phyloP scores from a whole-genome alignment of 75 land plant species.

The Adiantum capillusveneris region DNA sequence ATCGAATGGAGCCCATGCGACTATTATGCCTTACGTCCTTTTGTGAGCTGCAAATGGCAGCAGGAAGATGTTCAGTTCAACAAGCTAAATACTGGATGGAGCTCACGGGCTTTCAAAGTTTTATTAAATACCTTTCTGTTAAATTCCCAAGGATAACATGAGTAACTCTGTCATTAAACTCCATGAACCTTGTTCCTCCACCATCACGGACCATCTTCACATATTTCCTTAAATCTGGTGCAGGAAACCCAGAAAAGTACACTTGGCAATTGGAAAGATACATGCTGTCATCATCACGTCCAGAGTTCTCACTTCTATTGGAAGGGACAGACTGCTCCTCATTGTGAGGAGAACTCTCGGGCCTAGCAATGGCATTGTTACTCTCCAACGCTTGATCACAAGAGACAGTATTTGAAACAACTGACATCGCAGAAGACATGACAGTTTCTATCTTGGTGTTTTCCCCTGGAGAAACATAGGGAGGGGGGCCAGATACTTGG shows the following conservation, averaged over 20 bases:
- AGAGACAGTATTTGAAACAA: conserved; percentile 2
- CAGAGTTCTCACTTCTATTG: neutral
- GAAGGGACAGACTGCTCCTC: neutral
- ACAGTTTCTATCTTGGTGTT: neutral
- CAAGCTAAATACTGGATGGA: neutral
- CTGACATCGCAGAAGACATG: neutral
- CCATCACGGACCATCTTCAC: conserved; percentile 73
- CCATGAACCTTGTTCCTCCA: conserved; percentile 78
- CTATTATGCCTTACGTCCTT: conserved; percentile 57
- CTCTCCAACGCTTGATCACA: neutral
- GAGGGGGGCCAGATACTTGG: neutral
- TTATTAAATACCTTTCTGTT: conserved; percentile 49
- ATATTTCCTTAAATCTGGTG: conserved; percentile 51
- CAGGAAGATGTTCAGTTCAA: neutral
- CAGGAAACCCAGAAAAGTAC: conserved; percentile 64
- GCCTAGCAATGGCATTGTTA: neutral
- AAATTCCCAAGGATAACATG: conserved; percentile 78
- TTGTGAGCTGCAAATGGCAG: conserved; percentile 43
- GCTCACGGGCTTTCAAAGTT: neutral
- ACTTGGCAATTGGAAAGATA: conserved; percentile 82
- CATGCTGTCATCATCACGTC: conserved; percentile 46
- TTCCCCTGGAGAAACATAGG: neutral
- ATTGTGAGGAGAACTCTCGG: neutral
- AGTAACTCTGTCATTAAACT: conserved; percentile 66
- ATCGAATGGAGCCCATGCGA: conserved; percentile 54